Percentiles rank a stretch among this genome's conserved stretches.
phyloP scores from a whole-genome alignment of 1,139 yeast species.

The Keqinozyma sinolaborantium region DNA sequence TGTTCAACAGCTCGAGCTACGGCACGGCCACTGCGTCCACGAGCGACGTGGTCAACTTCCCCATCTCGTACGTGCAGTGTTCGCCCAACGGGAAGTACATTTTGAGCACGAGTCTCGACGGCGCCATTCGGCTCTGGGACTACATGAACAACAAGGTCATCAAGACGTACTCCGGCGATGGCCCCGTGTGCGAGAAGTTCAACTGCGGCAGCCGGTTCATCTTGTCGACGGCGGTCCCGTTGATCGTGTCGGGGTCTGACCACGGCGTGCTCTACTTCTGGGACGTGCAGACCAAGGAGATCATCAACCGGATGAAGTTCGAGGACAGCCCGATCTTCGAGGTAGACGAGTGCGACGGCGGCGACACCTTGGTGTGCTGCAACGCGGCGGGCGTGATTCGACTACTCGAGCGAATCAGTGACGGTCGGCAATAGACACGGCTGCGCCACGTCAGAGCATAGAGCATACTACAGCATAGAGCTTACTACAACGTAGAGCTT shows the following conservation, averaged over 20 bases:
- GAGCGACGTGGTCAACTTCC: conserved; percentile 48
- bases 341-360: conserved; percentile 38
- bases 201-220: conserved; percentile 50
- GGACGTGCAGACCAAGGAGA: conserved; percentile 69
- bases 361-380: conserved; percentile 39
- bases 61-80: conserved; percentile 69
- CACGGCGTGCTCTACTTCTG: conserved; percentile 59
- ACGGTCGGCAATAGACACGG: too few species aligned
- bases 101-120: conserved; percentile 78
- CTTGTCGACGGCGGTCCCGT: conserved; percentile 26
- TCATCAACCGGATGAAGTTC: conserved; percentile 34
- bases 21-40: conserved; percentile 61
- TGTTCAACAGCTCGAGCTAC: conserved; percentile 60
- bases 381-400: conserved; percentile 21
- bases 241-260: conserved; percentile 68
- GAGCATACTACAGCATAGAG: too few species aligned
- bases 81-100: conserved; percentile 83
- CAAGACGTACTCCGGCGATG: conserved; percentile 59
- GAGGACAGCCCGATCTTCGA: conserved; percentile 43
- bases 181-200: conserved; percentile 40
- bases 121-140: conserved; percentile 76
- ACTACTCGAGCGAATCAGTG: not conserved
- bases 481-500: not conserved
- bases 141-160: conserved; percentile 74
- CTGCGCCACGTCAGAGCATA: too few species aligned